Conservation (phyloP, 78 protist species). For the Salpingoeca rosetta region DNA sequence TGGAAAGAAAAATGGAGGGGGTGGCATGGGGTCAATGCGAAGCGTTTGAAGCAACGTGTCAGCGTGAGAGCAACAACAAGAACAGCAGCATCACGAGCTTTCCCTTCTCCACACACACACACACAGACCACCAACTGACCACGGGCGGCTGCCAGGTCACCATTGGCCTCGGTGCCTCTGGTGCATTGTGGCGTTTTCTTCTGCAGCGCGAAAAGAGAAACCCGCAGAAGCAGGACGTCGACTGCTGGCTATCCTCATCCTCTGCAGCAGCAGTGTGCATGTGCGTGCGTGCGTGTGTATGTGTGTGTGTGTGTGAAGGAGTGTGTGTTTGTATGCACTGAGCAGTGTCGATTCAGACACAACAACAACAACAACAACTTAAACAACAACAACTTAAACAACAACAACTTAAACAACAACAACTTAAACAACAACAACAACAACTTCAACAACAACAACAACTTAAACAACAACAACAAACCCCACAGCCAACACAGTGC, state of each 20-base stretch:
- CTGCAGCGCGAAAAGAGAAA: background rate
- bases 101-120: background rate
- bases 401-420: no score
- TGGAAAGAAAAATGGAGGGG: no score
- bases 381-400: no score
- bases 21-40: no score
- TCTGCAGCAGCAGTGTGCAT: background rate
- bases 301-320: no score
- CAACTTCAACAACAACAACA: no score
- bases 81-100: no score
- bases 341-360: no score
- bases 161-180: background rate
- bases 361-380: no score
- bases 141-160: background rate
- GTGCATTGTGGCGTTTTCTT: background rate
- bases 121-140: background rate
- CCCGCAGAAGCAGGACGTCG: background rate
- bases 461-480: no score
- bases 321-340: background rate
- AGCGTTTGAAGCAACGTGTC: background rate
- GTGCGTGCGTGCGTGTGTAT: slow-evolving; percentile 9
- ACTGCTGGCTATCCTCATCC: background rate
- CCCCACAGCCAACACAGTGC: no score
- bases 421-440: no score
- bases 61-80: background rate